Evolutionary conservation across 805 yeast genomes (phyloP), one percentile per base, ranked within the genome.

Genomic region (Blastobotrys muscicola): DNA sequence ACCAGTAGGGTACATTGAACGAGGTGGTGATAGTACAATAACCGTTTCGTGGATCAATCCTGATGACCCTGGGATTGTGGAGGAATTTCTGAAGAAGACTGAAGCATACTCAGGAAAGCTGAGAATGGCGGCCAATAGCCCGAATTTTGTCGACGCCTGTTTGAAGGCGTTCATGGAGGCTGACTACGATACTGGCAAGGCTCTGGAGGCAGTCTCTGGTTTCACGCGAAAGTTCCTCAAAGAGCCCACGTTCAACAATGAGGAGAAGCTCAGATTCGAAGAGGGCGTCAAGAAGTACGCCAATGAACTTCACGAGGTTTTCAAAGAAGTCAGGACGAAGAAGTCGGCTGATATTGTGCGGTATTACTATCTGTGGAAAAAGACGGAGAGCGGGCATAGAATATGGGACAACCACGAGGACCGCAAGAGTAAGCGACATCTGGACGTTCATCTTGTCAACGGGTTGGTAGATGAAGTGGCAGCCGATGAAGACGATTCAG

Each of bases 321-420:
- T 58, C 50, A 74, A 78, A 56, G 75, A 72, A 45, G 92, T 90
- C n/a, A 73, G 72, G 29, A 72, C 87, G 0, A 94, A 84, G 53
- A 67, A 86, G 0, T 66, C 78, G 44, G 74, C 89, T 0, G 84
- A 81, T 80, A 69, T 87, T 49, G 97, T 90, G 1, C 65, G 97
- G 45, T 87, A 72, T 58, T 90, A 86, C 56, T 90, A 90, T 55
- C 65, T 85, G 42, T 90, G 97, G 97, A 89, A 89, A 62, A 89
- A 89, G 59, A 82, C 95, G 0, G 66, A 73, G 29, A 70, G 70
- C 36, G 97, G 97, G 0, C 78, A 74, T 49, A 57, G 59, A 35
- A 82, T 86, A 12, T 85, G 97, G 94, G 95, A 85, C 31, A 78
- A 80, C 55, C 85, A 65, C 56, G 79, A 78, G 36, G 94, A 92